Base-by-base conservation (phyloP, 169 alveolate species). In the Plasmodium fragile region DNA sequence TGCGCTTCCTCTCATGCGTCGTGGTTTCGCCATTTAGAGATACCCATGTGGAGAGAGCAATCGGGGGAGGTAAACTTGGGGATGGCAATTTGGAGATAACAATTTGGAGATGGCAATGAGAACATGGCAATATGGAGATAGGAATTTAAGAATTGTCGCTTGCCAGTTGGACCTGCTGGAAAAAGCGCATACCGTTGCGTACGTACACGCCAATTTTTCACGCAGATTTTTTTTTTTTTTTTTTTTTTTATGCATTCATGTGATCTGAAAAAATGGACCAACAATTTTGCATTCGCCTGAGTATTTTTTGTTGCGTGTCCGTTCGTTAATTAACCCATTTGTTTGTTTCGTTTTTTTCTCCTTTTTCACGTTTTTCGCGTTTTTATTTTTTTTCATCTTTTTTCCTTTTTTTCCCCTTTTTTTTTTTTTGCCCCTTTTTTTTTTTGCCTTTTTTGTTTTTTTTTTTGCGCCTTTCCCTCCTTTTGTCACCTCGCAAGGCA, bases 11-110 rank as follows among this genome's bases (percentile, higher is more conserved):
- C 69, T 22, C 69, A 65, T 59, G 41, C 72, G 91, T 82, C 71
- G 91, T 69, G 71, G 55, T 79, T 79, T 36, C 16, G 43, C 55
- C 43, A 79, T 79, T 79, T 41, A n/a, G n/a, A n/a, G n/a, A n/a
- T n/a, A n/a, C n/a, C n/a, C n/a, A n/a, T n/a, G n/a, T n/a, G 39
- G 55, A 49, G 59, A 49, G 22, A 13, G 55, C 55, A 45, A 11
- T 45, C 18, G 55, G 18, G 55, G 55, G 55, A 13, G 55, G 55
- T 45, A 49, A 49, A 49, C 59, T 13, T 49, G 59, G 22, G 59
- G 59, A 49, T 49, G 22, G 59, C 59, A 49, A 49, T 13, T 49
- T 11, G 59, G 59, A 16, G 13, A 4, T 45, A 49, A 0, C 22
- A 16, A 49, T 16, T 3, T 11, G 22, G 59, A 49, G 3, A 0